Evolutionary conservation across 1,139 yeast species (phyloP), one percentile per base, ranked within the genome.

Genomic region (Scheffersomyces illinoinensis): DNA sequence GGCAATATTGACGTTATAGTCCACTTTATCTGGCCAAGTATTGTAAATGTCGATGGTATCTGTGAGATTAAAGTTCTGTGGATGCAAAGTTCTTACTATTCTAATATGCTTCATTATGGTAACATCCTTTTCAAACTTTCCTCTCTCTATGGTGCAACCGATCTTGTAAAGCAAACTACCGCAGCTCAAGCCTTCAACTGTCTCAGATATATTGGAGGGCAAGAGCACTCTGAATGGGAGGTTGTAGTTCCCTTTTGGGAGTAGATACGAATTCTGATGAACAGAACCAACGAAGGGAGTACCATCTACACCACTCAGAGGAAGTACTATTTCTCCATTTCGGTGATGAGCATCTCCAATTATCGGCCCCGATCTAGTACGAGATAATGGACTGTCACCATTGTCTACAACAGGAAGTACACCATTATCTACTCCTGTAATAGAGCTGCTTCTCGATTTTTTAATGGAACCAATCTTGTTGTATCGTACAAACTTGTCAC

Each of bases 181-280:
- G 52, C 85, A 80, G 54, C 63, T 59, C 55, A 88, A 72, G 0
- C 92, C 91, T 70, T 89, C 93, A 0, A 89, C 82, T 0, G 93
- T 85, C 63, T 88, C 93, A 1, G 89, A 83, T 0, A 85, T 70
- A 63, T 84, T 84, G 2, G 87, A 82, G 0, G 93, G 93, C 14
- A 89, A 70, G 19, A 74, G 72, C 5, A 84, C 77, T 49, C 71
- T 73, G 68, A 89, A 89, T 0, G 93, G 93, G 49, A 89, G 70
- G 62, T 84, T 85, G 66, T 89, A 89, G 67, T 88, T 87, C 0
- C 93, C 93, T 59, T 81, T 78, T 0, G 88, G 88, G 43, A 89
- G 73, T 17, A 81, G 71, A 65, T 82, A 86, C n/a, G 78, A 76
- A 64, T 71, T 76, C 55, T 66, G 66, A 14, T 66, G 60, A 18